Percentiles rank a stretch among this genome's conserved stretches.
Conservation (phyloP, 768 basidiomycete species). For the Nidularia pulvinata region DNA sequence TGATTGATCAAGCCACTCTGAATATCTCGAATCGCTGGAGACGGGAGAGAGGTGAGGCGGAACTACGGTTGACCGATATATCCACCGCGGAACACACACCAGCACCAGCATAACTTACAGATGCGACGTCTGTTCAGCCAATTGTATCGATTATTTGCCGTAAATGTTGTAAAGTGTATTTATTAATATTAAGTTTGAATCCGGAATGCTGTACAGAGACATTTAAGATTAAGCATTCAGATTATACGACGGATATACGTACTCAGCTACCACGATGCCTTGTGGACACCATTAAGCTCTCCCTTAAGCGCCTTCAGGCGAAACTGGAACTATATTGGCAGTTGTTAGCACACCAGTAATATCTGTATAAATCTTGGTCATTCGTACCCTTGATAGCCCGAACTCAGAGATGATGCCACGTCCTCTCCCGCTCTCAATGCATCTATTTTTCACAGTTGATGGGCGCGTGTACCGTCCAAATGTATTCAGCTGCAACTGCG, state of each 20-base stretch:
- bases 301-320: slow-evolving; percentile 80
- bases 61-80: slow-evolving; percentile 42
- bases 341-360: not conserved
- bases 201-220: not conserved
- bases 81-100: slow-evolving; percentile 3
- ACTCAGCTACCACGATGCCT: slow-evolving; percentile 81
- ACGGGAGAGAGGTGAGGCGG: slow-evolving; percentile 75
- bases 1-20: slow-evolving; percentile 75
- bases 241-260: not conserved
- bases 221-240: not conserved
- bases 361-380: slow-evolving; percentile 6
- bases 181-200: not conserved
- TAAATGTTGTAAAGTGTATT: not conserved
- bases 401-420: slow-evolving; percentile 91
- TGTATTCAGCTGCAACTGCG: slow-evolving; percentile 90
- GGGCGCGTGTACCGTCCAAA: slow-evolving; percentile 83
- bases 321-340: slow-evolving; percentile 75
- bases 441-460: slow-evolving; percentile 89
- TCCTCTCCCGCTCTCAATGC: slow-evolving; percentile 81
- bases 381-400: slow-evolving; percentile 72
- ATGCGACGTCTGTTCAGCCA: not conserved
- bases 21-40: slow-evolving; percentile 87
- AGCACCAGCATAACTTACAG: slow-evolving; percentile 1
- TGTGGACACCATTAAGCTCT: slow-evolving; percentile 84
- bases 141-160: not conserved